A percentile compares a stretch with the other conserved stretches of the same genome.
Evolutionary conservation across 257 asterid genomes (phyloP).

Genomic region (Solanum gandarillasii): DNA sequence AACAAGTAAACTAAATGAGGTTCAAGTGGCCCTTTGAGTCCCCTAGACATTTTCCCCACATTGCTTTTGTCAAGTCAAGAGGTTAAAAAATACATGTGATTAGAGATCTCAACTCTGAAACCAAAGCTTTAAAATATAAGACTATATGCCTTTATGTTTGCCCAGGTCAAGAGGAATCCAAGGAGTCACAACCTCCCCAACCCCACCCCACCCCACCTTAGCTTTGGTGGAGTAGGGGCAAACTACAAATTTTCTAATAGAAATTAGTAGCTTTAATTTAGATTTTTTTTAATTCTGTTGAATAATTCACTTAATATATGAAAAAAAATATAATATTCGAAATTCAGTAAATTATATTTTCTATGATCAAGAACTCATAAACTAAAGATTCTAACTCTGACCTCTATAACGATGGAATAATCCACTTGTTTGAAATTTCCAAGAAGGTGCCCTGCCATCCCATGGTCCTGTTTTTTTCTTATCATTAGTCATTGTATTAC

Average conservation of each 20-base stretch:
- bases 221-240: background rate
- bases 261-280: background rate
- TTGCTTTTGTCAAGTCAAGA: background rate
- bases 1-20: background rate
- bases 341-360: background rate
- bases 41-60: background rate
- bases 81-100: background rate
- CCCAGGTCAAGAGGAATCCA: background rate
- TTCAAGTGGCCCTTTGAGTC: background rate
- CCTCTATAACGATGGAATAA: background rate
- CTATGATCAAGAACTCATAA: background rate
- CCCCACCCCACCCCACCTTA: background rate
- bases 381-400: background rate
- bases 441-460: background rate
- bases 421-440: background rate
- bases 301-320: background rate
- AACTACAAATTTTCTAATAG: background rate
- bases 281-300: background rate
- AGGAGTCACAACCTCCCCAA: background rate
- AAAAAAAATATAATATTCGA: accelerated
- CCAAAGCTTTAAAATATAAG: background rate
- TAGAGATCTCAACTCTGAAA: background rate
- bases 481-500: background rate
- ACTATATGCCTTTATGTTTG: background rate
- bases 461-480: background rate